These are phyloP conservation scores for Trichoderma arundinaceum DNA, from an alignment of 2,329 filamentous ascomycete genomes.

Conservation along the genomic window DNA sequence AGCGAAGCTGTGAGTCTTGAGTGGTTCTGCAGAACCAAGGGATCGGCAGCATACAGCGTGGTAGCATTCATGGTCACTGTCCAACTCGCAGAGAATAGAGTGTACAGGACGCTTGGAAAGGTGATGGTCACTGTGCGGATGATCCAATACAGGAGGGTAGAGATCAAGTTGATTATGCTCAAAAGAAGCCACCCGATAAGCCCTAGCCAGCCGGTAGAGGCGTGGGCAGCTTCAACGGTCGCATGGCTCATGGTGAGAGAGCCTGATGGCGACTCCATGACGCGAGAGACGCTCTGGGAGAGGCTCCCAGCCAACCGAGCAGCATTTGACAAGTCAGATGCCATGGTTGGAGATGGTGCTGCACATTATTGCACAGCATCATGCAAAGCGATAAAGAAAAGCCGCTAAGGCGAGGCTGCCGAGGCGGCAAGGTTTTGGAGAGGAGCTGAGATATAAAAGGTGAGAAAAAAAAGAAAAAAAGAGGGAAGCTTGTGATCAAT, in stretches of 20 bases:
- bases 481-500: constrained; percentile 23
- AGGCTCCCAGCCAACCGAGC: constrained; percentile 43
- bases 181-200: constrained; percentile 62
- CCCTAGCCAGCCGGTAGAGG: constrained; percentile 62
- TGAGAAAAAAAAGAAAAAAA: constrained; percentile 20
- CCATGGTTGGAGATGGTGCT: constrained; percentile 47
- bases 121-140: constrained; percentile 88
- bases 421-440: constrained; percentile 12
- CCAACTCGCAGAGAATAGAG: constrained; percentile 86
- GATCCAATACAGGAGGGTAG: constrained; percentile 73
- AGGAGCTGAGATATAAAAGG: constrained; percentile 26
- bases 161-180: constrained; percentile 60
- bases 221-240: constrained; percentile 42
- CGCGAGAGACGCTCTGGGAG: constrained; percentile 43
- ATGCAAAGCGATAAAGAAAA: constrained; percentile 40
- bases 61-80: constrained; percentile 99
- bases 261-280: constrained; percentile 42
- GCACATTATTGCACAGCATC: constrained; percentile 45
- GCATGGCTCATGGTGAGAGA: constrained; percentile 47
- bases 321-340: constrained; percentile 50
- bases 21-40: constrained; percentile 10
- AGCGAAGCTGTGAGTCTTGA: constrained; percentile 34
- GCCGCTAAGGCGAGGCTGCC: constrained; percentile 33
- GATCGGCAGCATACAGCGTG: constrained; percentile 69
- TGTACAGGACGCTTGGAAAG: constrained; percentile 86